Evolutionary conservation across 805 yeast genomes (phyloP).

Genomic region (Yarrowia keelungensis): DNA sequence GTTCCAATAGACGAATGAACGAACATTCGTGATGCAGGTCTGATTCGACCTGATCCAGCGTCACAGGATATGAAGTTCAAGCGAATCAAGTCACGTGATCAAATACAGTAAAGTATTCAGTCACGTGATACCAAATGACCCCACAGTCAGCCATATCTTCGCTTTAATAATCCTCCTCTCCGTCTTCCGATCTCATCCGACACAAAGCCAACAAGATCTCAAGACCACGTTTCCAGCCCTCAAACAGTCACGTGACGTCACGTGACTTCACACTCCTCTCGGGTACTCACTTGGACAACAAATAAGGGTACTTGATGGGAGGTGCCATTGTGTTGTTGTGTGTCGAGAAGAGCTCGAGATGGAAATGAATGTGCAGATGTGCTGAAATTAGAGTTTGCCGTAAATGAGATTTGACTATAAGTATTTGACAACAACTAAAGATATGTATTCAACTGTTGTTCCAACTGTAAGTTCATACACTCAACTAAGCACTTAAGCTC

Average conservation of each 20-base stretch:
- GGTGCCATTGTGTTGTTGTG: constrained; percentile 22
- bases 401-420: no score
- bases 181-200: no score
- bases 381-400: not conserved
- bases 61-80: not conserved
- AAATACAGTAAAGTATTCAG: not conserved
- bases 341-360: not conserved
- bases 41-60: no score
- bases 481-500: no score
- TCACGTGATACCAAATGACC: no score
- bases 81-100: not conserved
- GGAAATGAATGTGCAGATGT: not conserved
- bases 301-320: constrained; percentile 35
- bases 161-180: no score
- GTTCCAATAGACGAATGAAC: no score
- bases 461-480: no score
- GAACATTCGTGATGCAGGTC: no score
- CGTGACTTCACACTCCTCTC: not conserved
- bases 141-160: not conserved
- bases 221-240: not conserved
- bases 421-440: no score
- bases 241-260: not conserved
- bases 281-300: constrained; percentile 35
- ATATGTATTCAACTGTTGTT: no score
- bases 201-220: not conserved